Conservation (phyloP, 176 grass and related monocot genomes). For the Oryza longistaminata region DNA sequence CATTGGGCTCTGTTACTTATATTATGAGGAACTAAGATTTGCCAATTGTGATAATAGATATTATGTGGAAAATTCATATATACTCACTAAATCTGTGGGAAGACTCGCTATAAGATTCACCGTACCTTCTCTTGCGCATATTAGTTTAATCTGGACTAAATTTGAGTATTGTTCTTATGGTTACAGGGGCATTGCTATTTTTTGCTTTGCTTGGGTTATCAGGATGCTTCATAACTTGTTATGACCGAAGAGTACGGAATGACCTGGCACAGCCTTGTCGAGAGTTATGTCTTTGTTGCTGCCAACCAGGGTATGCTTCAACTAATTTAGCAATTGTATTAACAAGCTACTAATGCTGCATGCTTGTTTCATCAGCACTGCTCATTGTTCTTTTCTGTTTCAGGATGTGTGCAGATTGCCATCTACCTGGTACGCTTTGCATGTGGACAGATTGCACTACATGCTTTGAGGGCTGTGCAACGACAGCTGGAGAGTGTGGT, state of each 20-base stretch:
- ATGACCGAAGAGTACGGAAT: slow-evolving; percentile 83
- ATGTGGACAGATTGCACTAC: slow-evolving; percentile 95
- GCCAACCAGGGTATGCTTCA: slow-evolving; percentile 82
- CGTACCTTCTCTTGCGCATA: not conserved
- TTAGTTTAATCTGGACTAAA: slow-evolving; percentile 20
- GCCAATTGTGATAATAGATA: slow-evolving; percentile 16
- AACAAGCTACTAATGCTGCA: not conserved
- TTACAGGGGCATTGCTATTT: slow-evolving; percentile 88
- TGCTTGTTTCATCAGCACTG: not conserved
- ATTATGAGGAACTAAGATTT: not conserved
- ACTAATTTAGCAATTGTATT: not conserved
- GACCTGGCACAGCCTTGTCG: slow-evolving; percentile 95
- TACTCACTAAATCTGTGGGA: not conserved
- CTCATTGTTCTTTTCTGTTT: slow-evolving; percentile 27
- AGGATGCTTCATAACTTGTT: slow-evolving; percentile 98
- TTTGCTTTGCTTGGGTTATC: slow-evolving; percentile 92
- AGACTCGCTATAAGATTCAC: not conserved
- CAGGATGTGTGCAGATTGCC: slow-evolving; percentile 91
- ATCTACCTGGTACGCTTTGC: slow-evolving; percentile 84
- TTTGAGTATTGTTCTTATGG: not conserved
- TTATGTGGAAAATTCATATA: not conserved
- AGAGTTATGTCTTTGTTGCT: slow-evolving; percentile 97
- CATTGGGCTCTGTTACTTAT: not conserved
- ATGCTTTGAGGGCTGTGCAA: slow-evolving; percentile 86
- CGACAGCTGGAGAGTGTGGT: slow-evolving; percentile 78